Evolutionary conservation across 2,329 filamentous ascomycete genomes (phyloP).

Genomic region (Phoma sp.): DNA sequence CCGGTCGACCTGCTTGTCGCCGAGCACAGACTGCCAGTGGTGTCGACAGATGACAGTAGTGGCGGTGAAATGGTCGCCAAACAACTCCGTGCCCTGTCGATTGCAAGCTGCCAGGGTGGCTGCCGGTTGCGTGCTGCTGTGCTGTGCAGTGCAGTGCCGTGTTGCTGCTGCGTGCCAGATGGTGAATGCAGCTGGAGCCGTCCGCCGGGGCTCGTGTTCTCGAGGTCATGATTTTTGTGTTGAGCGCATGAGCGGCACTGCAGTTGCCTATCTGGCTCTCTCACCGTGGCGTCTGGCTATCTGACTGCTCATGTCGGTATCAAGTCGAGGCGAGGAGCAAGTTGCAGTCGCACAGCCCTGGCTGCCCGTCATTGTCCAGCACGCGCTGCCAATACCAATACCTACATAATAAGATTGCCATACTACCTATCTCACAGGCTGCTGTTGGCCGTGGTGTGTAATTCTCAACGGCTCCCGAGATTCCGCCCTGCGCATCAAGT

Average conservation of each 20-base stretch:
- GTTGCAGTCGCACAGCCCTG: constrained; percentile 1
- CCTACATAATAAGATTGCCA: background rate
- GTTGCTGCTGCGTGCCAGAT: constrained; percentile 6
- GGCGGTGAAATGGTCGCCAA: constrained; percentile 20
- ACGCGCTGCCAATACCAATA: constrained; percentile 3
- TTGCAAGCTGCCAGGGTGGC: constrained; percentile 3
- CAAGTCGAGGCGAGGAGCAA: constrained; percentile 1
- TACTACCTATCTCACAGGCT: constrained; percentile 1
- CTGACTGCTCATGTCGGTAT: constrained; percentile 12
- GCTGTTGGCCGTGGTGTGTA: constrained; percentile 11
- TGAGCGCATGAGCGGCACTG: constrained; percentile 23
- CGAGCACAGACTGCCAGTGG: constrained; percentile 17
- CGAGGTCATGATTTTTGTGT: constrained; percentile 17
- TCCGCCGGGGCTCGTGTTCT: constrained; percentile 6
- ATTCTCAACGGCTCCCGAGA: constrained; percentile 18
- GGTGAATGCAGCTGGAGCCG: constrained; percentile 9
- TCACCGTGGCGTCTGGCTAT: constrained; percentile 17
- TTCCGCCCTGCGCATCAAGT: constrained; percentile 19
- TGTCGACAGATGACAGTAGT: constrained; percentile 20
- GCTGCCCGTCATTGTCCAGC: constrained; percentile 5
- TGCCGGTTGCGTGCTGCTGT: constrained; percentile 5
- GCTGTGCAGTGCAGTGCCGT: no score
- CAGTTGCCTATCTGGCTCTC: constrained; percentile 27
- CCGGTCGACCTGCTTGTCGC: constrained; percentile 20
- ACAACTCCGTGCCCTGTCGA: constrained; percentile 3